Conservation (phyloP, 192 early-diverging fungal species). For the Piromyces finnis region DNA sequence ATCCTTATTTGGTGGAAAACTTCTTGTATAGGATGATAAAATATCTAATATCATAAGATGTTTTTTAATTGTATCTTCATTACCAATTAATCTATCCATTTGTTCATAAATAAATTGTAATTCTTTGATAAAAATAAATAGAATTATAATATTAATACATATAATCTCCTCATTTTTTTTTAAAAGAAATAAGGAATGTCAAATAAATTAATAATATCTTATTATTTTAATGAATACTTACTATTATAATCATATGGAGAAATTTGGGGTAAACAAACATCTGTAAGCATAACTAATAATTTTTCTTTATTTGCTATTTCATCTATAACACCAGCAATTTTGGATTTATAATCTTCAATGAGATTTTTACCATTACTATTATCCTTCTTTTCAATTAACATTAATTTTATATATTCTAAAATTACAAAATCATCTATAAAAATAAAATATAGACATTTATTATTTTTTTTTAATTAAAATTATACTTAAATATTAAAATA, state of each 20-base stretch:
- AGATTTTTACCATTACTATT: too few species aligned
- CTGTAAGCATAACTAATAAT: constrained; percentile 20
- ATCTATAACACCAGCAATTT: constrained; percentile 18
- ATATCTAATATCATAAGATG: constrained; percentile 28
- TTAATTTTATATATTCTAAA: constrained; percentile 22
- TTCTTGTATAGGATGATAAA: constrained; percentile 28
- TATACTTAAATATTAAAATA: too few species aligned
- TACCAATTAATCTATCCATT: constrained; percentile 21
- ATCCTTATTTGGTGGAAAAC: constrained; percentile 6
- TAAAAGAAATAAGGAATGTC: too few species aligned
- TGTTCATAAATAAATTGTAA: constrained; percentile 35
- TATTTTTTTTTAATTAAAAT: too few species aligned
- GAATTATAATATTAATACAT: not conserved
- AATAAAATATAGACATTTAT: too few species aligned
- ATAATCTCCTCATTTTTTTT: too few species aligned
- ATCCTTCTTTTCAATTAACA: constrained; percentile 11
- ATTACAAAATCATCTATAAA: constrained; percentile 20
- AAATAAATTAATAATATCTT: too few species aligned
- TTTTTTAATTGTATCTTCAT: constrained; percentile 13
- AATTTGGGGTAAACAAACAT: constrained; percentile 18
- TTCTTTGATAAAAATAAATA: constrained; percentile 3
- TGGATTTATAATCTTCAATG: constrained; percentile 23
- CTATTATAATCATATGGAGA: constrained; percentile 51
- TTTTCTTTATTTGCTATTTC: constrained; percentile 35
- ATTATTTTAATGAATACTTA: constrained; percentile 2